Percentiles rank a stretch among this genome's conserved stretches.
Conservation (phyloP, 768 basidiomycete genomes). For the Mycena albidolilacea region DNA sequence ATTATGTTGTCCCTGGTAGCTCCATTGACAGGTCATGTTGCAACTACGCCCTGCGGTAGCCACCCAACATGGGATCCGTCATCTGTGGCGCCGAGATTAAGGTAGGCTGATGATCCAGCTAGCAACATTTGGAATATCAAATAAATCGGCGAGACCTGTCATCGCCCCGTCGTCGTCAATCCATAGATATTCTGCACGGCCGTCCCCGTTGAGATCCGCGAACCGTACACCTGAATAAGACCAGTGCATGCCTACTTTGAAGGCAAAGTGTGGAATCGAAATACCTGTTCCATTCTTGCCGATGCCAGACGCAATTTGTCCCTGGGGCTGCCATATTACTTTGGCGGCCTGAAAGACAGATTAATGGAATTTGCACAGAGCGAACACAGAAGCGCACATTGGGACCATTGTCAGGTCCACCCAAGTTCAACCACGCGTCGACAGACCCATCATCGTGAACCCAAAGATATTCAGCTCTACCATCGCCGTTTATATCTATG, state of each 20-base stretch:
- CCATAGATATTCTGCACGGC: conserved; percentile 9
- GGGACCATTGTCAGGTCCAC: conserved; percentile 10
- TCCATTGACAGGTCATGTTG: conserved; percentile 5
- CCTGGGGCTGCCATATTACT: neutral
- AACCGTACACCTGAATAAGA: conserved; percentile 12
- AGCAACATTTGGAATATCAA: neutral
- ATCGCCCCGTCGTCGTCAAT: conserved; percentile 10
- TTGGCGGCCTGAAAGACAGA: conserved; percentile 2
- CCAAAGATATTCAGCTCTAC: conserved; percentile 18
- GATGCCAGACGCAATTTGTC: conserved; percentile 7
- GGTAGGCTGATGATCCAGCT: neutral
- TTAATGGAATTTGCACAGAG: neutral
- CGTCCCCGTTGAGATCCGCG: conserved; percentile 21
- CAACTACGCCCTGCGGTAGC: conserved; percentile 13
- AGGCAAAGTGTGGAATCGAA: no score
- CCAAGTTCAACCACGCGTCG: conserved; percentile 24
- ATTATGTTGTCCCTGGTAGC: conserved; percentile 8
- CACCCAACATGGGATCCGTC: conserved; percentile 9
- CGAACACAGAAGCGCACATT: neutral
- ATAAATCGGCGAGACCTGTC: neutral
- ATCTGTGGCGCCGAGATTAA: neutral
- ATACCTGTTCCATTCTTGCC: conserved; percentile 14
- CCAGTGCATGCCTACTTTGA: no score
- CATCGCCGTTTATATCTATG: conserved; percentile 19
- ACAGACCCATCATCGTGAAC: conserved; percentile 25